Percentiles rank a stretch among this genome's conserved stretches.
phyloP scores from a whole-genome alignment of 1,139 yeast genomes.

The Magnusiomyces magnusii region DNA sequence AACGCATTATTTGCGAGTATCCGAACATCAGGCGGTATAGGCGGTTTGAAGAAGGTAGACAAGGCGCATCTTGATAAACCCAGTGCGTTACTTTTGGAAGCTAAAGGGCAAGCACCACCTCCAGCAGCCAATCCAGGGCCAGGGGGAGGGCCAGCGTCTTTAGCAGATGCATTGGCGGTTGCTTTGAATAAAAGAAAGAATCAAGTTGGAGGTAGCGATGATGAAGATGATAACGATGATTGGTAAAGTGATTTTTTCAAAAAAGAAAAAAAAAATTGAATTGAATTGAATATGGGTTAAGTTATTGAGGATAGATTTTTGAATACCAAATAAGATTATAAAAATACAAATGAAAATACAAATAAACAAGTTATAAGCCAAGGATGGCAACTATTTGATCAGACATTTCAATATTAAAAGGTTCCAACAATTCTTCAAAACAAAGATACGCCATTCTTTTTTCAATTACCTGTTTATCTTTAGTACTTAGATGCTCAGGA shows the following conservation, averaged over 20 bases:
- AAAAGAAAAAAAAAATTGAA: not conserved
- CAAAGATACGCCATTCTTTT: too few relatives aligned
- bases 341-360: not conserved
- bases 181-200: slow-evolving; percentile 77
- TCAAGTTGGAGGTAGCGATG: slow-evolving; percentile 78
- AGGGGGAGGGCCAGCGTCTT: slow-evolving; percentile 37
- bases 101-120: slow-evolving; percentile 48
- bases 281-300: too few relatives aligned
- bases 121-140: slow-evolving; percentile 21
- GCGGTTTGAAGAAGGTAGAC: slow-evolving; percentile 43
- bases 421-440: too few relatives aligned
- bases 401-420: too few relatives aligned
- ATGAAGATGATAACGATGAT: slow-evolving; percentile 65
- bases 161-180: slow-evolving; percentile 84
- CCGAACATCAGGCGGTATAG: slow-evolving; percentile 67
- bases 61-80: slow-evolving; percentile 78
- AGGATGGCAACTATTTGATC: too few relatives aligned
- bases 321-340: too few relatives aligned
- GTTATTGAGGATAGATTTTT: too few relatives aligned
- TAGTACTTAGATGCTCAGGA: too few relatives aligned
- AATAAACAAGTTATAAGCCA: too few relatives aligned
- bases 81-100: slow-evolving; percentile 61
- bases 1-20: slow-evolving; percentile 86
- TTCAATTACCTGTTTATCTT: too few relatives aligned
- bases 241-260: too few relatives aligned